A percentile compares a stretch with the other conserved stretches of the same genome.
phyloP scores from a whole-genome alignment of 305 asterid species.

The Withania somnifera region DNA sequence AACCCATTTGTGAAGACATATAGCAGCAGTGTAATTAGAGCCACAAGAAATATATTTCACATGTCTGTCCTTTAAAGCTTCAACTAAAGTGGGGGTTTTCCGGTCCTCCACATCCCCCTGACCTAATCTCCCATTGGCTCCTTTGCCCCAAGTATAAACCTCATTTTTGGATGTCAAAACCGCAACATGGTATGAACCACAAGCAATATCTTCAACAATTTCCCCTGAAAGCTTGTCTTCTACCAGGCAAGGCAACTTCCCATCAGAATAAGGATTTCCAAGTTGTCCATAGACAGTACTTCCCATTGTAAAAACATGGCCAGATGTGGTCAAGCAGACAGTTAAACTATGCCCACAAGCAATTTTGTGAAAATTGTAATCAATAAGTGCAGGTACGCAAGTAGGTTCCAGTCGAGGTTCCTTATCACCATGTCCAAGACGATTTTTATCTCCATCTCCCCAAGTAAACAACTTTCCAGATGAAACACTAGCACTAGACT shows the following conservation, averaged over 20 bases:
- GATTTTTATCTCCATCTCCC: slow-evolving; percentile 99
- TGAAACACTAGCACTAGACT: slow-evolving; percentile 59
- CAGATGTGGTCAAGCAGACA: slow-evolving; percentile 74
- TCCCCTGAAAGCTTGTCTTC: slow-evolving; percentile 68
- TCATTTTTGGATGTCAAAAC: slow-evolving; percentile 77
- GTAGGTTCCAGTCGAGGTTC: slow-evolving; percentile 86
- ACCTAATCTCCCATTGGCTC: slow-evolving; percentile 95
- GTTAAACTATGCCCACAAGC: slow-evolving; percentile 96
- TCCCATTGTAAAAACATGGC: slow-evolving; percentile 87
- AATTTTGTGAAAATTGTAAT: slow-evolving; percentile 66
- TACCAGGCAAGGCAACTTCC: slow-evolving; percentile 71
- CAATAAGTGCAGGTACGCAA: slow-evolving; percentile 83
- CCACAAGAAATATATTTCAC: slow-evolving; percentile 88
- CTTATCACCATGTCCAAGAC: slow-evolving; percentile 94
- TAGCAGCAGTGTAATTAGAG: slow-evolving; percentile 76
- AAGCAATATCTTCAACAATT: slow-evolving; percentile 66
- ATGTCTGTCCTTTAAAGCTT: slow-evolving; percentile 75
- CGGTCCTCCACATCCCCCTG: slow-evolving; percentile 94
- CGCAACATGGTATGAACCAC: slow-evolving; percentile 88
- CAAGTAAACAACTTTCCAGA: slow-evolving; percentile 92
- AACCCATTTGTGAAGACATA: slow-evolving; percentile 91
- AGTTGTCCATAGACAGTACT: slow-evolving; percentile 92
- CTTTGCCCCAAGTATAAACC: slow-evolving; percentile 97
- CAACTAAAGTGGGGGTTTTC: slow-evolving; percentile 70
- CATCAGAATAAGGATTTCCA: slow-evolving; percentile 77